Percentiles rank a stretch among this genome's conserved stretches.
Conservation (phyloP, 179 eudicot genomes). For the Corrigiola litoralis region DNA sequence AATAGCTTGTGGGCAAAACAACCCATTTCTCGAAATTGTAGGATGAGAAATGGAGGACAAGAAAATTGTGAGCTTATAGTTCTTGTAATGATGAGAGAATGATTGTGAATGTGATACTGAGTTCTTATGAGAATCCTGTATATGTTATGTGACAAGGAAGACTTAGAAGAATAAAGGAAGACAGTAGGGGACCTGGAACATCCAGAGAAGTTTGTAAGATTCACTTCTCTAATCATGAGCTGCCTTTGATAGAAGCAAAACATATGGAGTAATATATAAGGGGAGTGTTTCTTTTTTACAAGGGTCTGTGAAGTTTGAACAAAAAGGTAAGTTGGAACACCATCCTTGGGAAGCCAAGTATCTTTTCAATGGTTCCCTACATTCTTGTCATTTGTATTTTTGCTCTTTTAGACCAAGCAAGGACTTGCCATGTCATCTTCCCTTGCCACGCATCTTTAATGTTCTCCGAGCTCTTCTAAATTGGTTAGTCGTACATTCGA, state of each 20-base stretch:
- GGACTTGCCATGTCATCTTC: constrained; percentile 2
- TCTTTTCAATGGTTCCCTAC: constrained; percentile 44
- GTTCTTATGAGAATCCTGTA: constrained; percentile 2
- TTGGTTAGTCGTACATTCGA: too few relatives aligned
- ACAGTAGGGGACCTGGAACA: constrained; percentile 25
- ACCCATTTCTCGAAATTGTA: constrained; percentile 16
- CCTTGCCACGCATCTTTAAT: background rate
- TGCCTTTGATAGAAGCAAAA: constrained; percentile 12
- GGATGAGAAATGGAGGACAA: background rate
- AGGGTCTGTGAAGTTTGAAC: constrained; percentile 31
- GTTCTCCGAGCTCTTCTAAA: too few relatives aligned
- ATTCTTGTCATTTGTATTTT: constrained; percentile 38
- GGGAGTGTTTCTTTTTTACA: constrained; percentile 15
- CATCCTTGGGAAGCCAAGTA: constrained; percentile 43
- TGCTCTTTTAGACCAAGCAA: constrained; percentile 33
- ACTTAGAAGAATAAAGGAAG: constrained; percentile 26
- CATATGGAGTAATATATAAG: constrained; percentile 1
- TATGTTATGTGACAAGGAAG: constrained; percentile 26
- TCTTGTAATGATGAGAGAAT: constrained; percentile 10
- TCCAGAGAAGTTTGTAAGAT: constrained; percentile 28
- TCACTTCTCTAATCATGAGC: constrained; percentile 32
- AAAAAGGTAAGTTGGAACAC: constrained; percentile 35
- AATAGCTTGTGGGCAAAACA: constrained; percentile 16
- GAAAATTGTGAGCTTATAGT: background rate
- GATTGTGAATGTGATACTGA: constrained; percentile 2